A percentile compares a stretch with the other conserved stretches of the same genome.
phyloP scores from a whole-genome alignment of 2,329 filamentous ascomycete species.

The Fusarium graminum region DNA sequence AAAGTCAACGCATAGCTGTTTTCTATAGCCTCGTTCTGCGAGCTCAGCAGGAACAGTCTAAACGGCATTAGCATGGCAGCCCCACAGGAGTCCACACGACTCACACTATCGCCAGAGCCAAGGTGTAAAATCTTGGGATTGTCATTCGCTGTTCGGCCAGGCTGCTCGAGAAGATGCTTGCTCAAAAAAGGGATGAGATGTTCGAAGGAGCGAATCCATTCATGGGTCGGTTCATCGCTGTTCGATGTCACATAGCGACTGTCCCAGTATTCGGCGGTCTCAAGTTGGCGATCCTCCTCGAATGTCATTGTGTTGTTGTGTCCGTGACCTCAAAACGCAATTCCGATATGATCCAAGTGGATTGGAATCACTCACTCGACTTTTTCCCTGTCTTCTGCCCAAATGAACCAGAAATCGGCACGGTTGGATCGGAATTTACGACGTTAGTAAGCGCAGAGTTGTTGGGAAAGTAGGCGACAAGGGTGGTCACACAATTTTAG shows the following conservation, averaged over 20 bases:
- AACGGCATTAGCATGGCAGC: no score
- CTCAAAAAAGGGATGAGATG: constrained; percentile 1
- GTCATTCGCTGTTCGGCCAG: not conserved
- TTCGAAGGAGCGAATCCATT: constrained; percentile 3
- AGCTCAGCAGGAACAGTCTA: constrained; percentile 1
- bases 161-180: not conserved
- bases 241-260: not conserved
- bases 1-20: constrained; percentile 9
- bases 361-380: no score
- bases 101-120: constrained; percentile 2
- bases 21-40: not conserved
- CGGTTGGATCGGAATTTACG: no score
- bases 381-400: no score
- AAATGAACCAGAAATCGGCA: no score
- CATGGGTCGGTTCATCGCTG: not conserved
- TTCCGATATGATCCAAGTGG: no score
- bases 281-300: constrained; percentile 3
- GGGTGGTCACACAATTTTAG: no score
- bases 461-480: no score
- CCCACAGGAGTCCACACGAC: rapidly evolving
- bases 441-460: no score
- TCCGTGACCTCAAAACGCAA: no score
- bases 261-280: not conserved
- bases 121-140: constrained; percentile 4
- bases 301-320: constrained; percentile 3